Evolutionary conservation across 2,329 filamentous ascomycete genomes (phyloP).

Genomic region (Drechslera avenae): DNA sequence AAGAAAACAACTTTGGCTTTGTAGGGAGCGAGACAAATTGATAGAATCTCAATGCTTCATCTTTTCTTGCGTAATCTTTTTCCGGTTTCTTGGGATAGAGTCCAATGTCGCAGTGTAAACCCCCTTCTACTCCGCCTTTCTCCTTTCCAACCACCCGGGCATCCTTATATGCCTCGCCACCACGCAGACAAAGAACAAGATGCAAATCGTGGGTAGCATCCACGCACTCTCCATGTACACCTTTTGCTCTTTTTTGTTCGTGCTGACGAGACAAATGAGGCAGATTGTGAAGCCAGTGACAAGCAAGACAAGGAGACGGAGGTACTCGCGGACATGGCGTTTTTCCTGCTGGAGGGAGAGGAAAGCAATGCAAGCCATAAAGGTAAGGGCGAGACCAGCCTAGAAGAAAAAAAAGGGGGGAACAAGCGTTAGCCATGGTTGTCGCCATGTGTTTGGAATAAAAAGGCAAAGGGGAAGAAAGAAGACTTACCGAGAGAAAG

Average conservation of each 20-base stretch:
- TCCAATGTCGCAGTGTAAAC: too few species aligned
- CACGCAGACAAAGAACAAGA: conserved; percentile 35
- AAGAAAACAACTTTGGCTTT: too few species aligned
- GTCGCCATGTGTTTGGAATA: too few species aligned
- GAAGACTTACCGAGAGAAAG: conserved; percentile 15
- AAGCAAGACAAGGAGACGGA: conserved; percentile 25
- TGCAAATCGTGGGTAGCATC: conserved; percentile 39
- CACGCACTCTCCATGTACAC: conserved; percentile 32
- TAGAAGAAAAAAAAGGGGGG: too few species aligned
- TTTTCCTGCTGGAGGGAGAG: conserved; percentile 32
- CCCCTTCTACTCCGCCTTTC: too few species aligned
- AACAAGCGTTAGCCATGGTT: too few species aligned
- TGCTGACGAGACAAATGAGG: conserved; percentile 29
- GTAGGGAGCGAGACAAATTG: too few species aligned
- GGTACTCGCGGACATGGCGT: conserved; percentile 26
- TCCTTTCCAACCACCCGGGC: too few species aligned
- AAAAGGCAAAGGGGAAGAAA: too few species aligned
- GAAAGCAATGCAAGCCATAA: conserved; percentile 34
- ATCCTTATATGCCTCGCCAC: conserved; percentile 22
- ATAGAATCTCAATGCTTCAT: too few species aligned
- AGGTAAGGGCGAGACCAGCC: conserved; percentile 34
- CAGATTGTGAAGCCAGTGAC: conserved; percentile 30
- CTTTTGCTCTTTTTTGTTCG: conserved; percentile 12
- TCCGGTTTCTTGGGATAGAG: too few species aligned
- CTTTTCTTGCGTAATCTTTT: too few species aligned